phyloP scores from a whole-genome alignment of 2,329 filamentous ascomycete species.

The Beauveria scarabaeidicola region DNA sequence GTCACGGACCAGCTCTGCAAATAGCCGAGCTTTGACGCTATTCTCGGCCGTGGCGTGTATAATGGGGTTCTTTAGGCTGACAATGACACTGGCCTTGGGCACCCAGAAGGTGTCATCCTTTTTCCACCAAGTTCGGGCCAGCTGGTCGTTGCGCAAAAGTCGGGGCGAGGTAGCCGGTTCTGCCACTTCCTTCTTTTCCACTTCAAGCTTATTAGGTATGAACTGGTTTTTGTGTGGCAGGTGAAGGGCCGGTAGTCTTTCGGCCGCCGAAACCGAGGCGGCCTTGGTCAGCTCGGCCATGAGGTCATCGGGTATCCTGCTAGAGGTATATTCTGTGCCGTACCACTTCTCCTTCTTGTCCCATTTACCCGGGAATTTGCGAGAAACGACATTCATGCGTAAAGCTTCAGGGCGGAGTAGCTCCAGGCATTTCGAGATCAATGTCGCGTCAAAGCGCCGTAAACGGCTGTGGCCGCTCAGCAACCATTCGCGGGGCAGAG shows the following conservation, averaged over 20 bases:
- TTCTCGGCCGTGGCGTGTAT: conserved; percentile 73
- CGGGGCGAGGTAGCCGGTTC: conserved; percentile 66
- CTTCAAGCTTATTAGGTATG: conserved; percentile 84
- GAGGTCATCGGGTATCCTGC: conserved; percentile 70
- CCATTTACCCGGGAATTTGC: conserved; percentile 77
- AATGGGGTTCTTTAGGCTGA: conserved; percentile 71
- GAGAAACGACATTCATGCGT: conserved; percentile 72
- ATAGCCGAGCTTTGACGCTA: conserved; percentile 68
- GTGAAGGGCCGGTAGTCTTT: conserved; percentile 64
- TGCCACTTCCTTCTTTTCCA: conserved; percentile 86
- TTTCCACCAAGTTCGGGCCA: conserved; percentile 87
- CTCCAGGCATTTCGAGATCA: conserved; percentile 64
- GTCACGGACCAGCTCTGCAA: conserved; percentile 79
- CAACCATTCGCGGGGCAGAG: conserved; percentile 76
- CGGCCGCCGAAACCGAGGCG: conserved; percentile 44
- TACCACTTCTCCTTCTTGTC: conserved; percentile 94
- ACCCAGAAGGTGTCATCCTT: conserved; percentile 99
- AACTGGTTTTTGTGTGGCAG: conserved; percentile 93
- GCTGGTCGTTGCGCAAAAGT: conserved; percentile 74
- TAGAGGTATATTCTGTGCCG: conserved; percentile 82
- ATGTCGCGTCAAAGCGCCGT: conserved; percentile 69
- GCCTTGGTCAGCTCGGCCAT: conserved; percentile 62
- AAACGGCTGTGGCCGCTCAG: conserved; percentile 72
- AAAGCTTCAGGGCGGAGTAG: conserved; percentile 84
- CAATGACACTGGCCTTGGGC: conserved; percentile 79